These are phyloP conservation scores for Coelastrella sp. DNA, from an alignment of 139 green algal species.

Conservation along the genomic window DNA sequence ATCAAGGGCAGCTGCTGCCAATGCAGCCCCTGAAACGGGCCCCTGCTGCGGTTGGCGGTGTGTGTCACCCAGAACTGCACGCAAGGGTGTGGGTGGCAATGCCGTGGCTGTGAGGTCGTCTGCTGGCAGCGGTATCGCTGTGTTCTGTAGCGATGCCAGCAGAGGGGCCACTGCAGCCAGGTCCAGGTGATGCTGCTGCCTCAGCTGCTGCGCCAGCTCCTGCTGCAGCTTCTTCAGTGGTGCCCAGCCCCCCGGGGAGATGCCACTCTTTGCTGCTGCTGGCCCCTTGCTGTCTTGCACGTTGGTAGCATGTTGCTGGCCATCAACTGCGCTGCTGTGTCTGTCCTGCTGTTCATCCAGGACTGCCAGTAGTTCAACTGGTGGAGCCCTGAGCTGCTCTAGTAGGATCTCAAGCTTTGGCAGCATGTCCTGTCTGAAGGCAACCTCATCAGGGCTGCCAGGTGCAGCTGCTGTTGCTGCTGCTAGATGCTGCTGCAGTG, in stretches of 20 bases:
- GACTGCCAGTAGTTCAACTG: slow-evolving; percentile 14
- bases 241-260: neutral
- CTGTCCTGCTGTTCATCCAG: slow-evolving; percentile 22
- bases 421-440: slow-evolving; percentile 37
- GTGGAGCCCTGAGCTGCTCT: neutral
- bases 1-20: neutral
- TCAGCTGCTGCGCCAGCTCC: slow-evolving; percentile 51
- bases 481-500: slow-evolving; percentile 65
- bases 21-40: neutral
- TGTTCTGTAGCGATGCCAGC: slow-evolving; percentile 54
- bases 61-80: neutral
- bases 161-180: slow-evolving; percentile 61
- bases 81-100: neutral
- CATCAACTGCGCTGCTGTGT: neutral
- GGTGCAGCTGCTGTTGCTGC: slow-evolving; percentile 8
- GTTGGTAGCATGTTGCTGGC: neutral
- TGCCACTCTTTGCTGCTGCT: neutral
- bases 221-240: slow-evolving; percentile 61
- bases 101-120: slow-evolving; percentile 25
- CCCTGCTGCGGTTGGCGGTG: neutral
- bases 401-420: slow-evolving; percentile 22
- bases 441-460: slow-evolving; percentile 16
- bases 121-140: slow-evolving; percentile 66
- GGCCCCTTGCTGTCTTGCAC: neutral
- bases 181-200: slow-evolving; percentile 34